Base-by-base conservation (phyloP, 768 basidiomycete genomes). In the Flagelloscypha sp. region DNA sequence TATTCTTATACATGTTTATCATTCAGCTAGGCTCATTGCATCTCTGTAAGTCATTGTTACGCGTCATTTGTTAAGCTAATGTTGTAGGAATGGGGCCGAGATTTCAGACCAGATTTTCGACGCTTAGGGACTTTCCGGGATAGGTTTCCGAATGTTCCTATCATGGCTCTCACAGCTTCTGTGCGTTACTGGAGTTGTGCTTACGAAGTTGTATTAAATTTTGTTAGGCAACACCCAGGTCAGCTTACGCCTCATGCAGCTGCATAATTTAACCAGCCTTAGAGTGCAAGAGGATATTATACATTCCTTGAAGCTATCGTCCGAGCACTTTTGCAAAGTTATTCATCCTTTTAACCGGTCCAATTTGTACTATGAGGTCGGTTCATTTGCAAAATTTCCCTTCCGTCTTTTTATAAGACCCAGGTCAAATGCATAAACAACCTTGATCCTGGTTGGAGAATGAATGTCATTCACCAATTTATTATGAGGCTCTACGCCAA, bases 121-220 rank as follows among this genome's bases (percentile, higher is more conserved):
- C 68, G 63, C 17, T 65, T 92, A 16, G 87, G 86, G 4, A 52
- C 59, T 24, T 84, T 92, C 52, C 72, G 87, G 2, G 62, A 71
- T 24, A 65, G 62, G 19, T 88, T 79, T 48, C 68, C 70, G 1
- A 61, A 68, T 37, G 72, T 89, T 4, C 87, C 88, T 1, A 79
- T 92, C 45, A 90, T 88, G 84, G 87, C 87, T 3, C 56, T 90
- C 24, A 90, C 86, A 1, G 86, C 87, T 2, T 86, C 83, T 10
- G 86, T 87, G n/a, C n/a, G n/a, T n/a, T n/a, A n/a, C n/a, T n/a
- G n/a, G n/a, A n/a, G n/a, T n/a, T n/a, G n/a, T n/a, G n/a, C n/a
- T n/a, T n/a, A n/a, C n/a, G n/a, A n/a, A n/a, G n/a, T n/a, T n/a
- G n/a, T n/a, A n/a, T n/a, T n/a, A n/a, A n/a, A n/a, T n/a, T n/a